Base-by-base conservation (phyloP, 768 basidiomycete species). In the Ephemerocybe angulata region DNA sequence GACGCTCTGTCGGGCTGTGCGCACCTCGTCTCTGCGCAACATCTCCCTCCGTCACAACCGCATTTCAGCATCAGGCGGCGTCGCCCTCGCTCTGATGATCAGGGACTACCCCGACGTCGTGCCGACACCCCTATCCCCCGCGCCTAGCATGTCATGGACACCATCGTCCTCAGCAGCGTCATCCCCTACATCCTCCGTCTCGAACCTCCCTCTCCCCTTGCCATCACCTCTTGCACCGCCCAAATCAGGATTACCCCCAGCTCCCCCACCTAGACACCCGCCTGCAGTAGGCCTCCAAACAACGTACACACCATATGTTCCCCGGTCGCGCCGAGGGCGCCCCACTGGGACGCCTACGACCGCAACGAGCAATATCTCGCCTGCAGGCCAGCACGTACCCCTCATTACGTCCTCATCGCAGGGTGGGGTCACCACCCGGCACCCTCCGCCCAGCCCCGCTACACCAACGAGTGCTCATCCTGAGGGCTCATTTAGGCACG, bases 1-100 rank as follows among this genome's bases (percentile, higher is more conserved):
- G 63, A 80, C 79, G 2, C 71, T 98, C 2, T 88, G 94, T 93
- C 63, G 93, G 53, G 84, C 84, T 13, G 84, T 98, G 17, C 88
- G 96, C 4, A 84, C 82, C 0, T 93, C 93, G 0, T 85, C 87
- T 0, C 71, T 99, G 54, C 83, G 85, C 55, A 93, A 99, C 64
- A 86, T 99, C 47, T 96, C 93, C 4, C 72, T 99, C 22, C 84
- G 96, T 15, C 82, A 91, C 43, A 98, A 99, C 70, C 83, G 83
- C 40, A 97, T 98, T 63, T 84, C 79, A 30, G 80, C 86, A 0
- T 81, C 88, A 0, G 93, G 94, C 30, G 93, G 89, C 7, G 93
- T 98, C 4, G 90, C 93, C 0, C 77, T 98, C 12, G 94, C 96
- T 0, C 79, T 97, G 50, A 95, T 99, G 92, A 94, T 98, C 58